These are phyloP conservation scores for Zasmidium citrigriseum DNA, from an alignment of 2,329 filamentous ascomycete genomes.

Conservation along the genomic window DNA sequence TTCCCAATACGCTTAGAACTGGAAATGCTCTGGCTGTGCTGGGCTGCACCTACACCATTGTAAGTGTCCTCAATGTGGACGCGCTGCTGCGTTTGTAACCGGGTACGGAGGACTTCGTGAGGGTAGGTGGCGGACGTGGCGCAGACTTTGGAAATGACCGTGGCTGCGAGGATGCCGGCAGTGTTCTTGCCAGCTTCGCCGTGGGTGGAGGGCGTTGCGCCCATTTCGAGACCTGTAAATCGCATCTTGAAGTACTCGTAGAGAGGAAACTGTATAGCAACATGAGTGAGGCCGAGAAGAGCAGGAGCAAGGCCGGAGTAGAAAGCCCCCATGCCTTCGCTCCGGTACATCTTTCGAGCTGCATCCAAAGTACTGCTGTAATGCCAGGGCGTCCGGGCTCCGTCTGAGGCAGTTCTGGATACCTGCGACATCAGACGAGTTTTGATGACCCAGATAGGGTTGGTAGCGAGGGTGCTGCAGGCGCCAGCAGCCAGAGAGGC, in stretches of 20 bases:
- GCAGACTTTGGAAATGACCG: conserved; percentile 89
- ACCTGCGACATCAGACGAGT: conserved; percentile 96
- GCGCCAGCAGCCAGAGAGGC: conserved; percentile 89
- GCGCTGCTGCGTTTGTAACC: conserved; percentile 89
- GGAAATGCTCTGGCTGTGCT: conserved; percentile 33
- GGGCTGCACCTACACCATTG: conserved; percentile 53
- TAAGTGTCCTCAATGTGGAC: conserved; percentile 49
- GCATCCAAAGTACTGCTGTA: conserved; percentile 89
- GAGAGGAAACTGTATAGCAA: conserved; percentile 94
- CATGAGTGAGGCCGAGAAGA: conserved; percentile 86
- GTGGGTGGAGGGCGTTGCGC: conserved; percentile 61
- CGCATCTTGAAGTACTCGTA: conserved; percentile 91
- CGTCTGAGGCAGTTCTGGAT: conserved; percentile 55
- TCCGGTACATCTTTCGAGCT: conserved; percentile 91
- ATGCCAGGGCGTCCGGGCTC: conserved; percentile 76
- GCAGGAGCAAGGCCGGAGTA: conserved; percentile 94
- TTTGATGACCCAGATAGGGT: conserved; percentile 99
- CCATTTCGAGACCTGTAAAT: conserved; percentile 90
- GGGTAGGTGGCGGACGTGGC: conserved; percentile 96
- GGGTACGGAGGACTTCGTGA: conserved; percentile 91
- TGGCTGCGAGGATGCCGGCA: conserved; percentile 81
- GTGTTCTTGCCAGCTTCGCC: conserved; percentile 60
- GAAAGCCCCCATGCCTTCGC: conserved; percentile 85
- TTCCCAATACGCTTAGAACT: conserved; percentile 36
- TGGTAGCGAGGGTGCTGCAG: conserved; percentile 91